Base-by-base conservation (phyloP, 768 basidiomycete species). In the Hygrocybe punicea region DNA sequence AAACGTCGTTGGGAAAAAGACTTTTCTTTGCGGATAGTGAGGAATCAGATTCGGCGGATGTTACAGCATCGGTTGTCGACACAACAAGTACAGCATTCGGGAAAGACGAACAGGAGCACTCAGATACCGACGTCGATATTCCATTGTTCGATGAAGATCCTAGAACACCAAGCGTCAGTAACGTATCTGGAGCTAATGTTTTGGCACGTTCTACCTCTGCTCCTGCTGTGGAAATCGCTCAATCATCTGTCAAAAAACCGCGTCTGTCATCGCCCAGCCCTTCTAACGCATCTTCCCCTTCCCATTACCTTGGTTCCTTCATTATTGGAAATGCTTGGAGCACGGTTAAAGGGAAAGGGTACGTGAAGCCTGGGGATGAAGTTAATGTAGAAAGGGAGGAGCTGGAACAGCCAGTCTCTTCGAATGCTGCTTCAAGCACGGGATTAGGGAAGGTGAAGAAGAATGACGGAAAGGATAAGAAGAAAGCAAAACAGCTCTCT, bases 311-410 rank as follows among this genome's bases (percentile, higher is more conserved):
- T 24, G 89, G 89, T 10, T 85, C 84, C 49, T 76, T 90, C 50
- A 59, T 90, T 9, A 79, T 90, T 21, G 78, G 80, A 19, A 86
- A 88, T 63, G 89, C 87, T 9, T 91, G 87, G 87, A 89, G 87
- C 60, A 91, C 85, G 39, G 86, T 81, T 13, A 86, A 81, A 49
- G 89, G 89, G 1, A 83, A 78, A 62, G 85, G 86, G 3, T 89
- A 90, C 58, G 75, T 89, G 36, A 84, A 84, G 58, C 58, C 72
- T 19, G 81, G 82, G n/a, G 89, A 91, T n/a, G 66, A 76, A 21
- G 71, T 91, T 21, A 63, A 65, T 47, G 73, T 90, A 9, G 79
- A 82, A 62, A 78, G 87, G 44, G 86, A 90, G 45, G 70, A 66
- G 36, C 69, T 69, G 8, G 73, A 78, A 2, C 75, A 76, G 45